Conservation (phyloP, 805 yeast genomes). For the Candida arabinofermentans region DNA sequence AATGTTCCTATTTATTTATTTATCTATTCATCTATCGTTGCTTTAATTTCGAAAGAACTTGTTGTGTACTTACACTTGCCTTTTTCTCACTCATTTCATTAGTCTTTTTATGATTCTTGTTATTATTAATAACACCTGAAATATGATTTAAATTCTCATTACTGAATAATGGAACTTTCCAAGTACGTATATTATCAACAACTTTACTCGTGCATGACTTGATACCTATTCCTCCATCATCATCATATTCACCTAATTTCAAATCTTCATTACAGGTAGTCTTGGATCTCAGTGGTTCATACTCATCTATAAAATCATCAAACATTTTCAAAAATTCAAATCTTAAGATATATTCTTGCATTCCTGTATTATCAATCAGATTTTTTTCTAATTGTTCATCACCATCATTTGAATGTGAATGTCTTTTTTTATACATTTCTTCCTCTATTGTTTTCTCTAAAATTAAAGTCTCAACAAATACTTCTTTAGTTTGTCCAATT, state of each 20-base stretch:
- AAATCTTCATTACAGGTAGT: constrained; percentile 9
- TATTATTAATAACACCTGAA: constrained; percentile 20
- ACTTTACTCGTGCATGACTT: constrained; percentile 13
- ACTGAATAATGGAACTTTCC: constrained; percentile 37
- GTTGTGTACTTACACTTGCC: not conserved
- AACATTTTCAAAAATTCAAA: constrained; percentile 43
- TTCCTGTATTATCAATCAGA: constrained; percentile 56
- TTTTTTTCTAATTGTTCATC: constrained; percentile 14
- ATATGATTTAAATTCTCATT: constrained; percentile 27
- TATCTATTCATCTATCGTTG: no score
- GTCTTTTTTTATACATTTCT: constrained; percentile 49
- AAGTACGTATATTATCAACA: constrained; percentile 14
- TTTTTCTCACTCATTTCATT: not conserved
- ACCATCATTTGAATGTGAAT: constrained; percentile 9
- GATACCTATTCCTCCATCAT: constrained; percentile 19
- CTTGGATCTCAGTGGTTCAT: constrained; percentile 32
- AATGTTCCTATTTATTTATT: no score
- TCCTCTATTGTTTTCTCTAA: constrained; percentile 62
- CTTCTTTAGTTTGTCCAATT: constrained; percentile 64
- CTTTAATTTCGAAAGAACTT: not conserved
- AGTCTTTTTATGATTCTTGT: constrained; percentile 5
- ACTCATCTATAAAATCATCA: constrained; percentile 32
- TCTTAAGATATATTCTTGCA: constrained; percentile 50
- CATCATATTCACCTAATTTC: constrained; percentile 5
- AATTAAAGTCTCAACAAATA: constrained; percentile 64